A percentile compares a stretch with the other conserved stretches of the same genome.
phyloP scores from a whole-genome alignment of 225 moss, liverwort and hornwort genomes.

The Lunularia cruciata region DNA sequence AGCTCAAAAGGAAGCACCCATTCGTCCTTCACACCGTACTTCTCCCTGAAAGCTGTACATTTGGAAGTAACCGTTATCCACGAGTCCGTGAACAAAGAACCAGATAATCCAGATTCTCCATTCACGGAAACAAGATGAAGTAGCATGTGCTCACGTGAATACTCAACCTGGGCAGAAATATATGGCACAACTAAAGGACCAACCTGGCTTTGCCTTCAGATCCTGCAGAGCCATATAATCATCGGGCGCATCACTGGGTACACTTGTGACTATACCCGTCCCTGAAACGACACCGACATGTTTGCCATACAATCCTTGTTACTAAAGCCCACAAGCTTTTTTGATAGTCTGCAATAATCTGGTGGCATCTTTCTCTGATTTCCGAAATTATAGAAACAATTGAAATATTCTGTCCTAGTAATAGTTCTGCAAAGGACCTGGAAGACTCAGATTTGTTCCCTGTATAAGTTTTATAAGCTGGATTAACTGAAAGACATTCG shows the following conservation, averaged over 20 bases:
- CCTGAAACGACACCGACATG: slow-evolving; percentile 14
- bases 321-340: no score
- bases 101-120: background rate
- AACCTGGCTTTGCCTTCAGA: slow-evolving; percentile 44
- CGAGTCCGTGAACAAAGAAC: no score
- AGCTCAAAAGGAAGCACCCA: slow-evolving; percentile 86
- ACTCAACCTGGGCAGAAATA: no score
- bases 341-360: no score
- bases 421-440: background rate
- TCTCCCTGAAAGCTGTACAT: slow-evolving; percentile 58
- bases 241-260: slow-evolving; percentile 50
- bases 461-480: no score
- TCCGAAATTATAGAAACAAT: background rate
- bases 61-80: no score
- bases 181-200: background rate
- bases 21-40: slow-evolving; percentile 79
- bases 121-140: background rate
- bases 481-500: background rate
- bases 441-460: no score
- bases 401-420: no score
- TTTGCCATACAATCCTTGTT: no score
- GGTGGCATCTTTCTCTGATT: no score
- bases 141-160: background rate
- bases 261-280: slow-evolving; percentile 54
- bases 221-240: slow-evolving; percentile 47